phyloP scores from a whole-genome alignment of 305 asterid genomes.

The Fraxinus sp. region DNA sequence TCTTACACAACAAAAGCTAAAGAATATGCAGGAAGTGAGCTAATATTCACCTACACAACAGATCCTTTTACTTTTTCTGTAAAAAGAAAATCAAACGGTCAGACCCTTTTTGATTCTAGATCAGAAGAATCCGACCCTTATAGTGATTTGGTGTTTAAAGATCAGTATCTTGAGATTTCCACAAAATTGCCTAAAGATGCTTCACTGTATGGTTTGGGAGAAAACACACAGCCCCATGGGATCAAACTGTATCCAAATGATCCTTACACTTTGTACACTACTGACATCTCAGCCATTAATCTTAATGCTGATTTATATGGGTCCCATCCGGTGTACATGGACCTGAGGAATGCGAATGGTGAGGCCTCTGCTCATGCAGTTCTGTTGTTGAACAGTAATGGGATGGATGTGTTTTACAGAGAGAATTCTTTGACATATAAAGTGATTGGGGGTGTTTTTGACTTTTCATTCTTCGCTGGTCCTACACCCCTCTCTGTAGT shows the following conservation, averaged over 20 bases:
- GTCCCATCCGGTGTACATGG: slow-evolving; percentile 95
- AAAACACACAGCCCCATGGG: slow-evolving; percentile 84
- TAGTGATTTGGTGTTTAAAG: slow-evolving; percentile 67
- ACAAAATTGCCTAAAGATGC: slow-evolving; percentile 76
- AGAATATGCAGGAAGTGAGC: slow-evolving; percentile 53
- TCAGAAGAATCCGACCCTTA: slow-evolving; percentile 51
- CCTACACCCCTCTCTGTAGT: slow-evolving; percentile 75
- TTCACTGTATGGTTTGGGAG: slow-evolving; percentile 84
- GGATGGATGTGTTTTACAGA: slow-evolving; percentile 86
- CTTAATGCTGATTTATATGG: slow-evolving; percentile 81
- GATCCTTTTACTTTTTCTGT: slow-evolving; percentile 78
- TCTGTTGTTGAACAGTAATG: slow-evolving; percentile 79
- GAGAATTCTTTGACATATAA: slow-evolving; percentile 80
- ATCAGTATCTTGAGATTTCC: slow-evolving; percentile 83
- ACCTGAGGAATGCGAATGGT: slow-evolving; percentile 59
- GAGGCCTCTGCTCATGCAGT: slow-evolving; percentile 70
- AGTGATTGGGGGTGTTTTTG: slow-evolving; percentile 91
- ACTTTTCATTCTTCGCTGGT: slow-evolving; percentile 86
- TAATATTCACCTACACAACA: slow-evolving; percentile 55
- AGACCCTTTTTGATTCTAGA: slow-evolving; percentile 65
- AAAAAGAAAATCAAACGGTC: slow-evolving; percentile 69
- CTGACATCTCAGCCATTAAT: slow-evolving; percentile 73
- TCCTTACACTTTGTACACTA: slow-evolving; percentile 73
- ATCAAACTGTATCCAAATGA: slow-evolving; percentile 73
- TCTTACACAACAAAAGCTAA: slow-evolving; percentile 22